Percentiles rank a stretch among this genome's conserved stretches.
Conservation (phyloP, 129 eudicot genomes). For the Chrysanthemum makinoi region DNA sequence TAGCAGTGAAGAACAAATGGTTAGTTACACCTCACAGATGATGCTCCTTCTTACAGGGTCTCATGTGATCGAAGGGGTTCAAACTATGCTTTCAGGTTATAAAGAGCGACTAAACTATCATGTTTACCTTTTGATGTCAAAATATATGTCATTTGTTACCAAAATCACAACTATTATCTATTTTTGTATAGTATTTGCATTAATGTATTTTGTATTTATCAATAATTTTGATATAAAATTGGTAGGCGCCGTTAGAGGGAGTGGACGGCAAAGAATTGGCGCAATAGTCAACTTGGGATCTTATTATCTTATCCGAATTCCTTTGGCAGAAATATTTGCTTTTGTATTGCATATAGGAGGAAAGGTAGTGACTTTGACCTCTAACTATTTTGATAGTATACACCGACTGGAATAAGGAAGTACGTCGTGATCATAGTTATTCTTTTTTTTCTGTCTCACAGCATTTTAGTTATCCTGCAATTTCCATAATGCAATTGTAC, state of each 20-base stretch:
- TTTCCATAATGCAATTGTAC: no score
- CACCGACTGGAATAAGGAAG: constrained; percentile 72
- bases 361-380: constrained; percentile 43
- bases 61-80: constrained; percentile 59
- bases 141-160: not conserved
- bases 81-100: constrained; percentile 69
- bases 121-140: not conserved
- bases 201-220: no score
- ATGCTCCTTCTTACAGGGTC: constrained; percentile 42
- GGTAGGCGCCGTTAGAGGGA: constrained; percentile 70
- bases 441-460: not conserved
- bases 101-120: not conserved
- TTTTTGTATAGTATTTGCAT: not conserved
- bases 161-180: not conserved
- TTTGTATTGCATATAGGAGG: constrained; percentile 65
- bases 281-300: constrained; percentile 69
- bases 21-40: constrained; percentile 46
- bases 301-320: constrained; percentile 66
- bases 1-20: constrained; percentile 49
- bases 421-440: constrained; percentile 15
- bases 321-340: constrained; percentile 52
- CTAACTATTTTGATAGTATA: constrained; percentile 39
- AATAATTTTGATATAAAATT: not conserved
- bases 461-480: not conserved
- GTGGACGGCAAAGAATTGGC: constrained; percentile 73